A percentile compares a stretch with the other conserved stretches of the same genome.
phyloP scores from a whole-genome alignment of 1,139 yeast species.

The Candida neerlandica region DNA sequence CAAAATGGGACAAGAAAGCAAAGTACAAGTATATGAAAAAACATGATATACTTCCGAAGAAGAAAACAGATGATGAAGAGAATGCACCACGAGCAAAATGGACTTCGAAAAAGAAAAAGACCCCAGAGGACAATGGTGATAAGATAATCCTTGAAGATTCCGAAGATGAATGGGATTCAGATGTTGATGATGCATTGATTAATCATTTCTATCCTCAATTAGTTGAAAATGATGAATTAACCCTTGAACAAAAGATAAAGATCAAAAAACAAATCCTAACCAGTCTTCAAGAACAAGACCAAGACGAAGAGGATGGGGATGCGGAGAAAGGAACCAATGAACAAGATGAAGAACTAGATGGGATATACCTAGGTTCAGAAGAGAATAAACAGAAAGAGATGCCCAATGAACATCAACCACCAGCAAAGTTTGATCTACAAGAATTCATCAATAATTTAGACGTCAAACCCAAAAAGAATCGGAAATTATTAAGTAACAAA shows the following conservation, averaged over 20 bases:
- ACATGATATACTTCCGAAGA: slow-evolving; percentile 35
- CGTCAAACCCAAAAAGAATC: slow-evolving; percentile 23
- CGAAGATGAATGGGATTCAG: slow-evolving; percentile 48
- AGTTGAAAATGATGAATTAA: slow-evolving; percentile 31
- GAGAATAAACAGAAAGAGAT: slow-evolving; percentile 15
- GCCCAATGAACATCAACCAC: not conserved
- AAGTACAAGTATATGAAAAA: slow-evolving; percentile 41
- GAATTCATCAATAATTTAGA: slow-evolving; percentile 29
- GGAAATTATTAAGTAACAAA: slow-evolving; percentile 35
- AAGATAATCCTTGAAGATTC: slow-evolving; percentile 31
- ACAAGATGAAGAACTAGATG: slow-evolving; percentile 25
- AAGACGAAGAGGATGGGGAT: slow-evolving; percentile 15
- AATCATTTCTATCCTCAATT: slow-evolving; percentile 46
- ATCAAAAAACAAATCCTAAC: slow-evolving; percentile 40
- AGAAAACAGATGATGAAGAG: slow-evolving; percentile 8
- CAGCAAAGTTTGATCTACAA: slow-evolving; percentile 21
- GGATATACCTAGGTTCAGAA: slow-evolving; percentile 40
- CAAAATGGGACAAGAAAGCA: slow-evolving; percentile 51
- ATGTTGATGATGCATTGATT: slow-evolving; percentile 44
- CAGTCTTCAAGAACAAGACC: slow-evolving; percentile 26
- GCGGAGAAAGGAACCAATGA: not conserved
- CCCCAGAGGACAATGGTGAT: slow-evolving; percentile 9
- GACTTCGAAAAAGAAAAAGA: slow-evolving; percentile 30
- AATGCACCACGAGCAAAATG: slow-evolving; percentile 35
- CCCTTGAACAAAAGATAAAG: slow-evolving; percentile 39